Evolutionary conservation across 495 filamentous ascomycete species (phyloP), one percentile per base, ranked within the genome.

Genomic region (Tuber melanosporum): DNA sequence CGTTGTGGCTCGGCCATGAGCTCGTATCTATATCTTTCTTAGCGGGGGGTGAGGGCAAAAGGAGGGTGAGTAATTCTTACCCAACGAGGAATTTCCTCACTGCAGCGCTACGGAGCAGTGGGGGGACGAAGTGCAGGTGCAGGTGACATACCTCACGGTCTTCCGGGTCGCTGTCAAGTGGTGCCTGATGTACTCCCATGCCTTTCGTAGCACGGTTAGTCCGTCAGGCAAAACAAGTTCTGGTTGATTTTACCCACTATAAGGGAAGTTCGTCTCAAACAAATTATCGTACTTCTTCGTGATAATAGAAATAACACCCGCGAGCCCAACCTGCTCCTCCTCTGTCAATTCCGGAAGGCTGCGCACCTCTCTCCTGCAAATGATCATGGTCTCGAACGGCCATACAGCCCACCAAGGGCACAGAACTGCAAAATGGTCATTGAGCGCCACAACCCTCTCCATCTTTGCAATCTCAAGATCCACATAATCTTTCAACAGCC

Each of bases 381-480:
- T 87, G 76, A 99, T 89, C 89, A 99, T 92, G 71, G 95, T 91
- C 86, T 99, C 95, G 78, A 97, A 99, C 1, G 95, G 95, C 95
- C 95, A 99, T 26, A 92, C 88, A 0, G 92, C 95, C 95, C 95
- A 99, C 94, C 94, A 99, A 1, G 95, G 95, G 82, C 93, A 96
- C 36, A 97, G 87, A 0, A 93, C 91, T 39, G 97, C 83, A 84
- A 98, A 98, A 0, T 86, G 87, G 20, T 86, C 88, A 83, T 99
- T 98, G 83, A 93, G 90, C 79, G 92, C 94, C 3, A 99, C 93
- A 22, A 97, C 87, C 15, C 95, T 89, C 84, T 98, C 94, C 76
- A 89, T 83, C 85, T 97, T 95, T 78, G 89, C 87, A 75, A 90
- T 86, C 85, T 99, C 95, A 4, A 97, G 86, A 78, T 89, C 88